phyloP scores from a whole-genome alignment of 441 rosid genomes.

The Theobroma grandiflorum region DNA sequence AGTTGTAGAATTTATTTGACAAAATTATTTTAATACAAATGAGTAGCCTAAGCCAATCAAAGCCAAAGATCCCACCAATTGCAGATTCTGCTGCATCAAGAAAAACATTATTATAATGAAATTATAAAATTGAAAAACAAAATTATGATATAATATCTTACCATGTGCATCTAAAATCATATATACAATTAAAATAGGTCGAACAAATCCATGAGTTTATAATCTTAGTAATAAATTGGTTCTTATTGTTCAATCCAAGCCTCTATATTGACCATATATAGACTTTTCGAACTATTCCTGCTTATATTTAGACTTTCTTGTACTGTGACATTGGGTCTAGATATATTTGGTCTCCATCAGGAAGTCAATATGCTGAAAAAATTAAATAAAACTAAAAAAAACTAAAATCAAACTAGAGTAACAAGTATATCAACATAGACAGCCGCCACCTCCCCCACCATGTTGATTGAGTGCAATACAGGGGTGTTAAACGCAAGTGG shows the following conservation, averaged over 20 bases:
- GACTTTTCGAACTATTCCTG: neutral
- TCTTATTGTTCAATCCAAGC: neutral
- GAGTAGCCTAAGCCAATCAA: neutral
- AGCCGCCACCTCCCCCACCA: neutral
- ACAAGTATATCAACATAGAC: neutral
- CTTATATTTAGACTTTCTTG: neutral
- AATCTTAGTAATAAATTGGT: neutral
- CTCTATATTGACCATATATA: neutral
- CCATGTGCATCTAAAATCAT: too few species aligned
- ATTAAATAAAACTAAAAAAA: neutral
- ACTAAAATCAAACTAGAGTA: neutral
- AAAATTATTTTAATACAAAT: neutral
- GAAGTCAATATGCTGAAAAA: constrained; percentile 1
- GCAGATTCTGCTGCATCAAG: neutral
- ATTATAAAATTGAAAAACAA: too few species aligned
- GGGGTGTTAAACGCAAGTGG: neutral
- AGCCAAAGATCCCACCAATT: neutral
- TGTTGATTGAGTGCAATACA: constrained; percentile 6
- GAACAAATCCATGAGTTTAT: neutral
- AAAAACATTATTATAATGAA: too few species aligned
- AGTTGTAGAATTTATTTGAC: neutral
- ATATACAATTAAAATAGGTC: neutral
- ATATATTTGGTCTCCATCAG: neutral
- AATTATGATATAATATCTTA: too few species aligned
- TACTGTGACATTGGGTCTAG: neutral